Conservation (phyloP, 176 grass and related monocot species). For the Carex cristatella region DNA sequence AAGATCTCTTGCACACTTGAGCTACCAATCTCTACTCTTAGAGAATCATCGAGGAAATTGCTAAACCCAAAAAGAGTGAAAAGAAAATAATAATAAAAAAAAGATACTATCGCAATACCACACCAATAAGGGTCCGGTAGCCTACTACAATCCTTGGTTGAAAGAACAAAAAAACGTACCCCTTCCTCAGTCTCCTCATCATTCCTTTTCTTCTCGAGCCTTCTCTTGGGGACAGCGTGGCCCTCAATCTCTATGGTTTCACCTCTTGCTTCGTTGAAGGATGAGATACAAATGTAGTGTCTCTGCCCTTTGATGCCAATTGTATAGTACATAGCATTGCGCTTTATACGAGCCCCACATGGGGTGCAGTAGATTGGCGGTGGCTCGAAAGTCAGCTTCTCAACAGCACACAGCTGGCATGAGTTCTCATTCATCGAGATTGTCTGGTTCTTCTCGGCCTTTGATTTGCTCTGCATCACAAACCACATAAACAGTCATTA, state of each 20-base stretch:
- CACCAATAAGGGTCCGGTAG: neutral
- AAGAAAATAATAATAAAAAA: neutral
- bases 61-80: neutral
- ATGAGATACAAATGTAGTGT: slow-evolving; percentile 84
- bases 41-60: neutral
- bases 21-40: neutral
- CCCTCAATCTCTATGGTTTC: slow-evolving; percentile 88
- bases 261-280: slow-evolving; percentile 88
- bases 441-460: slow-evolving; percentile 97
- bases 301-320: slow-evolving; percentile 76
- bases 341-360: slow-evolving; percentile 93
- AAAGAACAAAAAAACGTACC: slow-evolving; percentile 38
- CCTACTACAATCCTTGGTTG: neutral
- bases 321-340: slow-evolving; percentile 92
- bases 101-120: neutral
- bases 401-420: slow-evolving; percentile 95
- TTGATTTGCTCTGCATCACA: slow-evolving; percentile 79
- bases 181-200: slow-evolving; percentile 99
- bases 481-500: slow-evolving; percentile 23
- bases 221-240: slow-evolving; percentile 46
- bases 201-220: slow-evolving; percentile 91
- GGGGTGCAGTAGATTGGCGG: slow-evolving; percentile 96
- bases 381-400: slow-evolving; percentile 98
- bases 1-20: neutral
- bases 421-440: slow-evolving; percentile 97